A percentile compares a stretch with the other conserved stretches of the same genome.
These are phyloP conservation scores for Zopfochytrium polystomum DNA, from an alignment of 371 early-diverging fungal genomes.

Conservation along the genomic window DNA sequence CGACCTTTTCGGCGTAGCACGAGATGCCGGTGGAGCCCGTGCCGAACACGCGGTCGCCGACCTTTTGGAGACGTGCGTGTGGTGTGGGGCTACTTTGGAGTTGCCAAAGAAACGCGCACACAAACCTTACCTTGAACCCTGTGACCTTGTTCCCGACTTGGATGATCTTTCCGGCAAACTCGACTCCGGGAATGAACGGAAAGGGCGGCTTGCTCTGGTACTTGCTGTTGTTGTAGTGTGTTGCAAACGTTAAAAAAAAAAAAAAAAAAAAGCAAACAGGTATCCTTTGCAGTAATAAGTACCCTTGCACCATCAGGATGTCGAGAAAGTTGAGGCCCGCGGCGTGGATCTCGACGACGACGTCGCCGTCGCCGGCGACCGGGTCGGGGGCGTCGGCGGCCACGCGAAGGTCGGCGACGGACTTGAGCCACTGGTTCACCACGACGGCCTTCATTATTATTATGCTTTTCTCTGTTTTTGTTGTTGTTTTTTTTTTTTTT, in stretches of 20 bases:
- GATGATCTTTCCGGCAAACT: slow-evolving; percentile 17
- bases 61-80: no score
- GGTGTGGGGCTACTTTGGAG: no score
- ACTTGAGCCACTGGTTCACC: slow-evolving; percentile 68
- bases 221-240: no score
- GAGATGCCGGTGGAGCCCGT: no score
- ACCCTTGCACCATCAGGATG: slow-evolving; percentile 47
- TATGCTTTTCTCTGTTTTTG: no score
- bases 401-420: slow-evolving; percentile 68
- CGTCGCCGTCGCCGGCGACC: slow-evolving; percentile 3
- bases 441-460: slow-evolving; percentile 73
- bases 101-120: no score
- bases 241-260: no score
- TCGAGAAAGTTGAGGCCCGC: slow-evolving; percentile 82
- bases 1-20: no score
- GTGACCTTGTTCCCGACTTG: slow-evolving; percentile 11
- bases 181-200: slow-evolving; percentile 78
- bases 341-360: slow-evolving; percentile 71
- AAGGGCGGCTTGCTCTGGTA: slow-evolving; percentile 77
- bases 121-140: slow-evolving; percentile 19
- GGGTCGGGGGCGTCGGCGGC: no score
- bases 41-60: slow-evolving; percentile 27
- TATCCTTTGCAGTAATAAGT: no score
- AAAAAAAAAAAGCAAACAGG: no score
- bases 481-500: no score